Evolutionary conservation across 176 grass and related monocot genomes (phyloP).

Genomic region (Saccharum officinarum): DNA sequence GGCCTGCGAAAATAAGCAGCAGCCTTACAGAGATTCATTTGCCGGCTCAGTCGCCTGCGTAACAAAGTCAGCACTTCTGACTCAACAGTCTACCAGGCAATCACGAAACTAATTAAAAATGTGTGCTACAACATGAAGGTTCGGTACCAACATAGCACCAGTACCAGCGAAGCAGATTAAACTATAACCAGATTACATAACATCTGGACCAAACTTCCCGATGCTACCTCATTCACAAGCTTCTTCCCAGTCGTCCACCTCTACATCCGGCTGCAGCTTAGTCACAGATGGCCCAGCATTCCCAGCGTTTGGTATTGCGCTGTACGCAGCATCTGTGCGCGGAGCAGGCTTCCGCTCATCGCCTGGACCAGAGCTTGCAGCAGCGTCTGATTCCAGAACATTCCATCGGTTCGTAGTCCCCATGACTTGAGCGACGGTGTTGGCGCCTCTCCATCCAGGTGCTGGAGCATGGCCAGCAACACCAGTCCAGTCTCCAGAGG

Average conservation of each 20-base stretch:
- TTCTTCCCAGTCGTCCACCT: conserved; percentile 93
- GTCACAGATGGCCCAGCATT: conserved; percentile 15
- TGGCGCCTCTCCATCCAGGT: conserved; percentile 33
- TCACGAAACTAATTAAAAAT: neutral
- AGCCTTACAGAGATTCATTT: neutral
- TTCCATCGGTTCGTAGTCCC: conserved; percentile 66
- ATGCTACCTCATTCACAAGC: conserved; percentile 55
- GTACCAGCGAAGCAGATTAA: neutral
- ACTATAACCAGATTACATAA: neutral
- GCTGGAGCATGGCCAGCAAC: conserved; percentile 41
- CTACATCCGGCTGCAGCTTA: conserved; percentile 43
- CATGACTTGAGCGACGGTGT: conserved; percentile 28
- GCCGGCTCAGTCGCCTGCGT: neutral
- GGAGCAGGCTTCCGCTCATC: conserved; percentile 15
- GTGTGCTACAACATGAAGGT: neutral
- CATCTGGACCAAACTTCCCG: neutral
- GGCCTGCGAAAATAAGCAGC: conserved; percentile 25
- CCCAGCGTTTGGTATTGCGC: conserved; percentile 7
- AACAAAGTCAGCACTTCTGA: conserved; percentile 8
- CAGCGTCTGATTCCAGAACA: conserved; percentile 59
- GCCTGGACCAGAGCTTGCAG: conserved; percentile 27
- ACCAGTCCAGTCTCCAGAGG: conserved; percentile 51
- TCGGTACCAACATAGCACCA: neutral
- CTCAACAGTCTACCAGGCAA: conserved; percentile 10
- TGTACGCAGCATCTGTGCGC: neutral